Evolutionary conservation across 75 land plant genomes (phyloP), one percentile per base, ranked within the genome.

Genomic region (Picea sitchensis): DNA sequence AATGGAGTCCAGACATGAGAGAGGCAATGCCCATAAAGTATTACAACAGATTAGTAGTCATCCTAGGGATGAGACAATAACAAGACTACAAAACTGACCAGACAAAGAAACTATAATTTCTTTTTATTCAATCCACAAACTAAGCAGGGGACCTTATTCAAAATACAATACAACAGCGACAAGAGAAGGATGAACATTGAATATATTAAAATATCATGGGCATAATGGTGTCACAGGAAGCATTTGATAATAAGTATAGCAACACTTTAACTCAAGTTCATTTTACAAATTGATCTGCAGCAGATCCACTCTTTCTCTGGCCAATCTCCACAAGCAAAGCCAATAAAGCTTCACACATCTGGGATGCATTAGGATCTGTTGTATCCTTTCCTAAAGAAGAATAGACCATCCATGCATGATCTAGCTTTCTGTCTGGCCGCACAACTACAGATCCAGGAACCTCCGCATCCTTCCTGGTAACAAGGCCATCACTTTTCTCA

Each of bases 401-500:
- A 65, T 96, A 96, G 18, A 95, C 98, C 99, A 97, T 97, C 99
- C 99, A 97, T 18, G 96, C 99, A 85, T 97, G 99, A 80, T 97
- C 99, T 79, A 97, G 31, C 62, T 95, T 97, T 78, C 86, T 90
- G 47, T 85, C 84, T 61, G 91, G 98, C 26, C 91, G 80, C 17
- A 97, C 98, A 18, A 93, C 99, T 62, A 91, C 81, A 11, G 99
- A 97, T 3, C 99, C 99, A 2, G 99, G 99, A 58, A 97, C 96
- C 83, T 93, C 96, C 12, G 99, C 98, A 86, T 97, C 99, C 72
- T 92, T 87, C 60, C 99, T 84, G 3, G 95, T 88, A 3, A 97
- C 99, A 57, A 97, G 99, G 9, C 99, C 99, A 84, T 97, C 99
- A 81, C 99, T 97, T 80, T 91, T 95, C 82, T 97, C 99, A 17